A percentile compares a stretch with the other conserved stretches of the same genome.
Evolutionary conservation across 345 rosid species (phyloP).

Genomic region (Stellera chamaejasme): DNA sequence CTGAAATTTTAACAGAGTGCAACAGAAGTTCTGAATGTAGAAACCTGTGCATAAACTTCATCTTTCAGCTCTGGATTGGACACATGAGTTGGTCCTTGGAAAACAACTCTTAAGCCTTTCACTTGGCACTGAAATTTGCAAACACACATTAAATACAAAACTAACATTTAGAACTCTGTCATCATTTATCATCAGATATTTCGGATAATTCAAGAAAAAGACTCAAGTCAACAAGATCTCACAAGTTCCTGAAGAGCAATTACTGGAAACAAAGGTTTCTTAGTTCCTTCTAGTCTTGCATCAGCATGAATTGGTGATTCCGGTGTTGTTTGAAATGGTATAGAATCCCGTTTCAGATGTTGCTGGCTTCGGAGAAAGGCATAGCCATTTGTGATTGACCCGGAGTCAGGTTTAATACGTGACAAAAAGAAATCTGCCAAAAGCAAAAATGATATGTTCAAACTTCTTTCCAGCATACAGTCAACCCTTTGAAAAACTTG

Average conservation of each 20-base stretch:
- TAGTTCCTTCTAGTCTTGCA: conserved; percentile 60
- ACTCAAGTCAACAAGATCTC: conserved; percentile 20
- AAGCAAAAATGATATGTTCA: neutral
- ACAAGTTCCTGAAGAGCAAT: conserved; percentile 85
- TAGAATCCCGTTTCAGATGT: conserved; percentile 43
- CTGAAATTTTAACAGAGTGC: too few species aligned
- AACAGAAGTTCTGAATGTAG: conserved; percentile 6
- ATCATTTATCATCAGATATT: conserved; percentile 4
- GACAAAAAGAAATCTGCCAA: conserved; percentile 58
- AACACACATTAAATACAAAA: conserved; percentile 14
- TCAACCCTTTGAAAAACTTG: conserved; percentile 3
- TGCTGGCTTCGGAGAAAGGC: conserved; percentile 42
- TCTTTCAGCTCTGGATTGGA: conserved; percentile 54
- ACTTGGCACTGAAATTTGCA: conserved; percentile 52
- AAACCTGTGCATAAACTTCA: conserved; percentile 84
- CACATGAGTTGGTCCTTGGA: conserved; percentile 49
- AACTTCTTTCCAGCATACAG: too few species aligned
- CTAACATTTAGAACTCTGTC: neutral
- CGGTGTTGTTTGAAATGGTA: conserved; percentile 35
- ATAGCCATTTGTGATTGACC: conserved; percentile 39
- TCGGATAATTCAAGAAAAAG: neutral
- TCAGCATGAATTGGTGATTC: conserved; percentile 52
- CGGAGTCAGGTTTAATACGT: conserved; percentile 45
- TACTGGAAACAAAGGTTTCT: conserved; percentile 48
- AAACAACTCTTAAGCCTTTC: conserved; percentile 69